Evolutionary conservation across 805 yeast species (phyloP).

Genomic region (Schwanniomyces vanrijiae): DNA sequence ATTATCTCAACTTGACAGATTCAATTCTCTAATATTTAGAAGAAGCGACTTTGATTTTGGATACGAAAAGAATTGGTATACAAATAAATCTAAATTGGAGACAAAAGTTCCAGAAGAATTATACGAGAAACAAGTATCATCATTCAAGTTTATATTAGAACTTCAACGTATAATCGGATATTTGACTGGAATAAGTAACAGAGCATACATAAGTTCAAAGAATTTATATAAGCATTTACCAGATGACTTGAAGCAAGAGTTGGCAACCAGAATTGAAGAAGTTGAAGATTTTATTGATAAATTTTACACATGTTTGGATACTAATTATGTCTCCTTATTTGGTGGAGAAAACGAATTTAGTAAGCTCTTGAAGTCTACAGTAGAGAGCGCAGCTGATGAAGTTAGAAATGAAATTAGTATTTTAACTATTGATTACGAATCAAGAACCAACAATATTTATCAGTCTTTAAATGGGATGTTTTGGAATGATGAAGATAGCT

Average conservation of each 20-base stretch:
- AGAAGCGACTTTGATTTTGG: constrained; percentile 12
- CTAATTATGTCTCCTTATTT: constrained; percentile 1
- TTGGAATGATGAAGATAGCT: constrained; percentile 31
- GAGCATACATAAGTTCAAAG: constrained; percentile 23
- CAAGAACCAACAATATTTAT: constrained; percentile 23
- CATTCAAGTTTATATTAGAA: constrained; percentile 16
- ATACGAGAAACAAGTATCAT: not conserved
- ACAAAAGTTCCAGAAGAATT: constrained; percentile 8
- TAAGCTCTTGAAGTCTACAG: constrained; percentile 23
- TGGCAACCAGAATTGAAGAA: constrained; percentile 14
- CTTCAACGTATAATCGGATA: constrained; percentile 25
- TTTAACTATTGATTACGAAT: constrained; percentile 34
- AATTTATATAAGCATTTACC: constrained; percentile 16
- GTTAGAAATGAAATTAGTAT: constrained; percentile 22
- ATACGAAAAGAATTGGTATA: constrained; percentile 18
- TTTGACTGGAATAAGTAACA: constrained; percentile 13
- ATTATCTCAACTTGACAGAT: constrained; percentile 22
- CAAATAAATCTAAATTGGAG: constrained; percentile 6
- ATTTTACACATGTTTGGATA: constrained; percentile 4
- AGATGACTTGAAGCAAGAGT: constrained; percentile 14
- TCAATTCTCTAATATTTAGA: constrained; percentile 15
- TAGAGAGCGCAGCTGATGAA: constrained; percentile 27
- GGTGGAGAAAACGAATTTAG: constrained; percentile 11
- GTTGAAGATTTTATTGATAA: constrained; percentile 16
- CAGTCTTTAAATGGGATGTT: constrained; percentile 35